These are phyloP conservation scores for Rhodotorula toruloides DNA, from an alignment of 768 basidiomycete species.

Conservation along the genomic window DNA sequence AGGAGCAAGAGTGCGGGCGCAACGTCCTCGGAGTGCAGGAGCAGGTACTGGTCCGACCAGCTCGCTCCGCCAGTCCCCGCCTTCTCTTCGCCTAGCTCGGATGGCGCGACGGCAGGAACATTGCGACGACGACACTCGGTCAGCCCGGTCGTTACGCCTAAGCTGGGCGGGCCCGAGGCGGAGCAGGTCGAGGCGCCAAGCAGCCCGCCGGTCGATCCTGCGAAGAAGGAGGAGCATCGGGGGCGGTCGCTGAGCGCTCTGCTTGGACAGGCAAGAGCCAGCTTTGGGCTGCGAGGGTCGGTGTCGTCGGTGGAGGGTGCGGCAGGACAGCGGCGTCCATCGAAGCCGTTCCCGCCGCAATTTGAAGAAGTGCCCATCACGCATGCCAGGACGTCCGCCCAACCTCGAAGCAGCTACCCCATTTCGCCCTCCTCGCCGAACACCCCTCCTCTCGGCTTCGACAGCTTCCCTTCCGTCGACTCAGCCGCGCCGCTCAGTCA, in stretches of 20 bases:
- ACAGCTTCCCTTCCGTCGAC: no score
- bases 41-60: neutral
- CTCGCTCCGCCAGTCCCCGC: neutral
- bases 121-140: neutral
- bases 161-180: neutral
- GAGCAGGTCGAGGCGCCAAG: neutral
- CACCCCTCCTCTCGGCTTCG: neutral
- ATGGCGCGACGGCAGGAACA: neutral
- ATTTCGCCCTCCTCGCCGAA: neutral
- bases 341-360: conserved; percentile 15
- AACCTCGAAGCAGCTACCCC: no score
- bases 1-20: conserved; percentile 1
- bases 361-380: conserved; percentile 17
- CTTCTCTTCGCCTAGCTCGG: neutral
- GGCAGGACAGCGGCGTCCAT: neutral
- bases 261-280: conserved; percentile 3
- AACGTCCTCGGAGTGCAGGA: neutral
- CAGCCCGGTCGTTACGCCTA: neutral
- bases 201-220: neutral
- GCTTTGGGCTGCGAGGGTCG: neutral
- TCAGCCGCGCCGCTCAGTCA: no score
- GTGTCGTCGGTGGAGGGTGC: neutral
- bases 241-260: neutral
- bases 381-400: neutral
- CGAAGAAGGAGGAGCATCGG: neutral